These are phyloP conservation scores for Talaromyces piceae DNA, from an alignment of 2,329 filamentous ascomycete species.

Conservation along the genomic window DNA sequence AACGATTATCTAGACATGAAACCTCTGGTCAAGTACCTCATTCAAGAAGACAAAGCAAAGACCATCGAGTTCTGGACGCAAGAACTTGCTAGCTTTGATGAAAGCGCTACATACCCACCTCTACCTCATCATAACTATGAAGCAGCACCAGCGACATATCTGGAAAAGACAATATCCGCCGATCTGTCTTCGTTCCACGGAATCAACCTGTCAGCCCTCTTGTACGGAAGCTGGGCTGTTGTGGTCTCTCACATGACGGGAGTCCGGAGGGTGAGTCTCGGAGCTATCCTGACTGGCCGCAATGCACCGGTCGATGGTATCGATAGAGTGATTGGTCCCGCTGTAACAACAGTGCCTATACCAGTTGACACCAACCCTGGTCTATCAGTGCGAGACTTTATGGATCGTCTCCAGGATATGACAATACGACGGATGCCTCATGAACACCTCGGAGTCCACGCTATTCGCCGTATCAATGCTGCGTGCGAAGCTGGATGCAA, in stretches of 20 bases:
- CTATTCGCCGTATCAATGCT: conserved; percentile 30
- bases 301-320: conserved; percentile 3
- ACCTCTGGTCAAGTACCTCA: neutral
- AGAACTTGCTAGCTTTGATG: neutral
- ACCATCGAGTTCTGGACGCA: neutral
- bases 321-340: conserved; percentile 1
- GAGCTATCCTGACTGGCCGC: neutral
- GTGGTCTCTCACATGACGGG: neutral
- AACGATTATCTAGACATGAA: neutral
- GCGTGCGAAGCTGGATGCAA: neutral
- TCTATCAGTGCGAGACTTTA: neutral
- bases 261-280: neutral
- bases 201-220: neutral
- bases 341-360: conserved; percentile 1
- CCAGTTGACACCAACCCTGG: neutral
- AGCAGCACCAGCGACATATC: neutral
- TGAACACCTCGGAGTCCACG: conserved; percentile 47
- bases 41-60: neutral
- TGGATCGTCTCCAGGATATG: neutral
- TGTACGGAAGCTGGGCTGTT: neutral
- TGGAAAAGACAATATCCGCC: neutral
- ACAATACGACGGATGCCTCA: conserved; percentile 41
- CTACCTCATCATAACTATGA: neutral
- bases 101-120: neutral
- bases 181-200: neutral